A percentile compares a stretch with the other conserved stretches of the same genome.
phyloP scores from a whole-genome alignment of 345 rosid species.

The Anastatica hierochuntica region DNA sequence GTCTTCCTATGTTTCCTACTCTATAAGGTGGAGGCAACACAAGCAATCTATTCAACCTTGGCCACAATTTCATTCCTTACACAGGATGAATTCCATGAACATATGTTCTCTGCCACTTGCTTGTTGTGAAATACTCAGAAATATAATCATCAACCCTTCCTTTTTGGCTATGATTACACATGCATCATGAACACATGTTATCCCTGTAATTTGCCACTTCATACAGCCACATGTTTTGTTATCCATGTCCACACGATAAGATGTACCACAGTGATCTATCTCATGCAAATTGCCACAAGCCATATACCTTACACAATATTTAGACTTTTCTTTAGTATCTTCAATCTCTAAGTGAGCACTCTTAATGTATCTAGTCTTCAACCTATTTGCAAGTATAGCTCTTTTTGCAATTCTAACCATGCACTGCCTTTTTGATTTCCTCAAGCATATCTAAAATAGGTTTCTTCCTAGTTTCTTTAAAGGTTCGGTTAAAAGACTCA shows the following conservation, averaged over 20 bases:
- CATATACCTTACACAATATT: background rate
- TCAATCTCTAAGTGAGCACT: background rate
- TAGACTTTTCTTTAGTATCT: background rate
- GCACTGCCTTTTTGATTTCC: background rate
- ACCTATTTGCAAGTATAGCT: background rate
- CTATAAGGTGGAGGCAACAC: background rate
- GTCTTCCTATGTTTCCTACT: background rate
- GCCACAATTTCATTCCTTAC: background rate
- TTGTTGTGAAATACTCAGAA: background rate
- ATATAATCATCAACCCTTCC: background rate
- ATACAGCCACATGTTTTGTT: background rate
- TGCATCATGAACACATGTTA: background rate
- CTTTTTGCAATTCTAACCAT: background rate
- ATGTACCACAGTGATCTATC: background rate
- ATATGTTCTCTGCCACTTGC: background rate
- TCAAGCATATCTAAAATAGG: background rate
- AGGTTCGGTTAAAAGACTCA: background rate
- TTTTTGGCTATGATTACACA: background rate
- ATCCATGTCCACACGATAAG: background rate
- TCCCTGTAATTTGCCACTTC: background rate
- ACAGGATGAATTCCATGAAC: background rate
- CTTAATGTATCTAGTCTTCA: too few species aligned
- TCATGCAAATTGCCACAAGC: background rate
- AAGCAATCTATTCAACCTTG: background rate
- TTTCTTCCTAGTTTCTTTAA: background rate